Evolutionary conservation across 805 yeast species (phyloP), one percentile per base, ranked within the genome.

Genomic region (Suhomyces faveliae): DNA sequence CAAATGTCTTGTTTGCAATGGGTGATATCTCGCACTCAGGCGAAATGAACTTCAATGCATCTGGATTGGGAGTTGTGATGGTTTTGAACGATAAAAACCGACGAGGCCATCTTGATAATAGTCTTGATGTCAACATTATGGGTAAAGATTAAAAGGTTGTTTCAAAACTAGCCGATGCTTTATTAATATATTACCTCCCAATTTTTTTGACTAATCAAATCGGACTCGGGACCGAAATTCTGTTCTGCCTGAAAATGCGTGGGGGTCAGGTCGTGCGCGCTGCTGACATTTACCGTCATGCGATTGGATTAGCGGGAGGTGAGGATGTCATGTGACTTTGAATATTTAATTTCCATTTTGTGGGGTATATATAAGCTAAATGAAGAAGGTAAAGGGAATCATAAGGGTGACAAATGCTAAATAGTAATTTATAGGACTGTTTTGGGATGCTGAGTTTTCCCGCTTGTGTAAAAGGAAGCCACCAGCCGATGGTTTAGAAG

Each of bases 21-120:
- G 84, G 84, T 9, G 76, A 59, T 21, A 80, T 75, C n/a, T 61
- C 59, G 51, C 60, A 62, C 44, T 78, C 80, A 11, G 68, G 69
- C 2, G 81, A 68, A 7, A 84, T 70, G 59, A 84, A 86, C 59
- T 86, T 86, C 47, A 86, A 66, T 1, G 94, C 90, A 62, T 86
- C 82, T 45, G 82, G 87, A 58, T 85, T 85, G 11, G 94, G 94
- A 0, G 94, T 86, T 1, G 84, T 71, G 15, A 77, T 60, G 0
- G 89, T 70, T 50, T 73, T 62, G 56, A 72, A 71, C 1, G 74
- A 62, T 21, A 70, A 60, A 23, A 60, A 55, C 40, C 76, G 33
- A 33, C 45, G 45, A 3, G 45, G 13, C 11, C 22, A 7, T 17
- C 25, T 38, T 5, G 30, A 13, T 10, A 42, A 29, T n/a, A 30